phyloP scores from a whole-genome alignment of 1,284 basidiomycete species.

The Cryptococcus hybrid region DNA sequence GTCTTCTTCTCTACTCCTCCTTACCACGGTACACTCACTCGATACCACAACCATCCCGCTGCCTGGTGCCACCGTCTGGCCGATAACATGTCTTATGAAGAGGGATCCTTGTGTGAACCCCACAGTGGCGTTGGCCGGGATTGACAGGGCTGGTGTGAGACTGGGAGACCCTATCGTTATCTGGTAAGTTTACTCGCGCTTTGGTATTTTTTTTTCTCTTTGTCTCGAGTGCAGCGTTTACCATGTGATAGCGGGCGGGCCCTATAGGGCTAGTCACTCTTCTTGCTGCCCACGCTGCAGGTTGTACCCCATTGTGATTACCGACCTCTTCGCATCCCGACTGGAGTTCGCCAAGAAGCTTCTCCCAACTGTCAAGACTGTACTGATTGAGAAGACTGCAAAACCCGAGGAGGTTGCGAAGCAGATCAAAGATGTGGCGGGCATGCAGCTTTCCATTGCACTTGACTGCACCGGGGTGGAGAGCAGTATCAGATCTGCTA shows the following conservation, averaged over 20 bases:
- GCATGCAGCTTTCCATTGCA: slow-evolving; percentile 38
- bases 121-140: slow-evolving; percentile 55
- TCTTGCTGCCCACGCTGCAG: slow-evolving; percentile 55
- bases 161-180: slow-evolving; percentile 54
- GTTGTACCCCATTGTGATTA: slow-evolving; percentile 56
- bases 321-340: slow-evolving; percentile 54
- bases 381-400: slow-evolving; percentile 40
- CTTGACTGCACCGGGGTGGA: slow-evolving; percentile 73
- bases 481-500: slow-evolving; percentile 77
- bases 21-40: slow-evolving; percentile 53
- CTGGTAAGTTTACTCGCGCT: slow-evolving; percentile 35
- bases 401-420: slow-evolving; percentile 38
- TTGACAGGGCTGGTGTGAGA: slow-evolving; percentile 53
- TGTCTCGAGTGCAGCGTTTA: background rate
- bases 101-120: slow-evolving; percentile 57
- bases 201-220: background rate
- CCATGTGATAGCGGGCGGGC: slow-evolving; percentile 48
- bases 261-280: slow-evolving; percentile 57
- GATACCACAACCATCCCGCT: slow-evolving; percentile 57
- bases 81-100: slow-evolving; percentile 53
- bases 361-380: slow-evolving; percentile 52
- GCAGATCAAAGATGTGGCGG: slow-evolving; percentile 44
- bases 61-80: slow-evolving; percentile 58
- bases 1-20: slow-evolving; percentile 55
- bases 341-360: slow-evolving; percentile 56